Evolutionary conservation across 2,329 filamentous ascomycete species (phyloP).

Genomic region (Polychaeton citri): DNA sequence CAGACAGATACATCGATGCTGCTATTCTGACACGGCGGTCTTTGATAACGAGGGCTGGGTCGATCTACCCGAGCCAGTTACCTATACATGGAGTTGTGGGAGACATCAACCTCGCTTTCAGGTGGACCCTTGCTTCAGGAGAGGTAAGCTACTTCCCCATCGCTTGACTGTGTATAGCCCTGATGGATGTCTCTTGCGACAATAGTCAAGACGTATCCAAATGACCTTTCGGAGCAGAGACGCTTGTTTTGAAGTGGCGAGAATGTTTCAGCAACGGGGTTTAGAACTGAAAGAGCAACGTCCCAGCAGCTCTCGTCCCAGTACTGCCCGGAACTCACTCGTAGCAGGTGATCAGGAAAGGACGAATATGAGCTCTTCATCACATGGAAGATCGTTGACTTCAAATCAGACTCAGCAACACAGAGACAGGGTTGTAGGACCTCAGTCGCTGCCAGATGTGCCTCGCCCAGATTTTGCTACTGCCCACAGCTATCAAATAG

Average conservation of each 20-base stretch:
- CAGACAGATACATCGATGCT: constrained; percentile 1
- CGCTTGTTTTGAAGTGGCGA: constrained; percentile 12
- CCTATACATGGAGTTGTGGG: constrained; percentile 31
- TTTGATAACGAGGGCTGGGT: constrained; percentile 16
- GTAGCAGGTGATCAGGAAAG: no score
- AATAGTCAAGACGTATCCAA: constrained; percentile 19
- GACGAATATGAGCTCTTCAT: no score
- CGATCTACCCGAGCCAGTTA: constrained; percentile 23
- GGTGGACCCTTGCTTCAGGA: constrained; percentile 24
- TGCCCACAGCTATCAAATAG: no score
- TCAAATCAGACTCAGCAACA: no score
- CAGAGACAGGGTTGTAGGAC: no score
- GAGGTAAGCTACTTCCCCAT: constrained; percentile 17
- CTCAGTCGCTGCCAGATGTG: background rate
- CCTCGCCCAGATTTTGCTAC: background rate
- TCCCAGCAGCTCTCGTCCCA: constrained; percentile 8
- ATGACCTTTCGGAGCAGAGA: constrained; percentile 13
- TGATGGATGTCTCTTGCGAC: background rate
- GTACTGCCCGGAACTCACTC: constrained; percentile 6
- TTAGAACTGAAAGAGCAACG: constrained; percentile 16
- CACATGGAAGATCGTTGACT: no score
- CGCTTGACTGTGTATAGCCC: background rate
- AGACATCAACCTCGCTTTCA: constrained; percentile 26
- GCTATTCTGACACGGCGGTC: constrained; percentile 13
- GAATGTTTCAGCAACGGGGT: constrained; percentile 12